Evolutionary conservation across 352 stramenopile species (phyloP), one percentile per base, ranked within the genome.

Genomic region (Pythium periplocum): DNA sequence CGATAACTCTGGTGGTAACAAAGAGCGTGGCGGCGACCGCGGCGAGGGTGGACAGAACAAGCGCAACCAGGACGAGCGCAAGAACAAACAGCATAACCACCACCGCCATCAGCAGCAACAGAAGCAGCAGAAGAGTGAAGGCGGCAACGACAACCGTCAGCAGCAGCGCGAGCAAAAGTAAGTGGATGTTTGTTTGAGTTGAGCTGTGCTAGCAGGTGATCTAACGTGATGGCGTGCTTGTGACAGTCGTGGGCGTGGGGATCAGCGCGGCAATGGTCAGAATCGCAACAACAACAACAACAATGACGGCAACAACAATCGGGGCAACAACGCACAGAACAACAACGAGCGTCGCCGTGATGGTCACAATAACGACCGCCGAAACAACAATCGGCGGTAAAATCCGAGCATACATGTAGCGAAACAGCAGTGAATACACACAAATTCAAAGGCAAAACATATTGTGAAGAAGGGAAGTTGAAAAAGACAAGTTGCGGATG

Each of bases 151-250:
- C 5, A 35, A 35, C 40, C 7, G 42, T 30, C 11, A 36, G 30
- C 71, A 69, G 53, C 70, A 83, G 34, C 73, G 75, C 6, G 75
- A 87, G 4, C 71, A 85, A 63, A 70, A 72, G 80, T 90, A 64
- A 57, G 61, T 67, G 42, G 35, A 41, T 49, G 41, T 43, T 10
- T 17, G 33, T 40, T n/a, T 48, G 35, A 51, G 30, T 12, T 12
- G 7, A 12, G 38, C 38, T 42, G 7, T 42, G 38, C 38, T 42
- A 42, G 38, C 38, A 12, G 38, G 38, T 42, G 7, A 12, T 42
- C 38, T 42, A 38, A 17, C 33, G 49, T 32, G 31, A 26, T 48
- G 26, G 26, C 0, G 37, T 43, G 10, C 34, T 42, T 40, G 36
- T 48, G 9, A 3, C 44, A 55, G 40, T 45, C 37, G 57, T 44